Evolutionary conservation across 106 monocot species (phyloP).

Genomic region (Vanilla planifolia): DNA sequence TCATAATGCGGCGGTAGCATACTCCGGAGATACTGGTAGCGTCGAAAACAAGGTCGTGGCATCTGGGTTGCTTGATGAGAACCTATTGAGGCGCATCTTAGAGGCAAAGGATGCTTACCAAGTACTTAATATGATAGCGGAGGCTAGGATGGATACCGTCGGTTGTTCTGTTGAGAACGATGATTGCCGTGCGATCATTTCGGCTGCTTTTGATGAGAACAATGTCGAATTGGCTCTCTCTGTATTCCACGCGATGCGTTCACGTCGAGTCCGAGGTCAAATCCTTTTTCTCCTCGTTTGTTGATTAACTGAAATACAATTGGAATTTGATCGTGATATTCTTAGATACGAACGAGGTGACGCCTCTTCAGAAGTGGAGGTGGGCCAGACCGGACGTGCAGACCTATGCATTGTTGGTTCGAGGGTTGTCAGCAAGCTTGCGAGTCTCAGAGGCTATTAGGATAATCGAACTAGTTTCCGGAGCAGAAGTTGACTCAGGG

Average conservation of each 20-base stretch:
- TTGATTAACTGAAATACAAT: background rate
- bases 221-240: constrained; percentile 71
- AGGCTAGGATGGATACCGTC: constrained; percentile 17
- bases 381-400: constrained; percentile 71
- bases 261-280: constrained; percentile 26
- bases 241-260: constrained; percentile 64
- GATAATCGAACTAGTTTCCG: constrained; percentile 49
- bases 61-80: constrained; percentile 28
- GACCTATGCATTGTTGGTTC: constrained; percentile 56
- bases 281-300: background rate
- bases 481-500: constrained; percentile 41
- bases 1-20: constrained; percentile 3
- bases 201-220: constrained; percentile 42
- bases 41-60: constrained; percentile 1
- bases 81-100: constrained; percentile 48
- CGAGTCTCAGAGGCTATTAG: constrained; percentile 77
- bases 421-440: constrained; percentile 50
- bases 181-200: constrained; percentile 62
- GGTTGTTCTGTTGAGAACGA: constrained; percentile 24
- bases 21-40: constrained; percentile 10
- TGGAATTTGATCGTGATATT: constrained; percentile 5
- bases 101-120: constrained; percentile 59
- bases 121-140: constrained; percentile 46
- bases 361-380: constrained; percentile 27
- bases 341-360: constrained; percentile 29